Percentiles rank a stretch among this genome's conserved stretches.
Evolutionary conservation across 805 yeast species (phyloP).

Genomic region (Metschnikowia aberdeeniae): DNA sequence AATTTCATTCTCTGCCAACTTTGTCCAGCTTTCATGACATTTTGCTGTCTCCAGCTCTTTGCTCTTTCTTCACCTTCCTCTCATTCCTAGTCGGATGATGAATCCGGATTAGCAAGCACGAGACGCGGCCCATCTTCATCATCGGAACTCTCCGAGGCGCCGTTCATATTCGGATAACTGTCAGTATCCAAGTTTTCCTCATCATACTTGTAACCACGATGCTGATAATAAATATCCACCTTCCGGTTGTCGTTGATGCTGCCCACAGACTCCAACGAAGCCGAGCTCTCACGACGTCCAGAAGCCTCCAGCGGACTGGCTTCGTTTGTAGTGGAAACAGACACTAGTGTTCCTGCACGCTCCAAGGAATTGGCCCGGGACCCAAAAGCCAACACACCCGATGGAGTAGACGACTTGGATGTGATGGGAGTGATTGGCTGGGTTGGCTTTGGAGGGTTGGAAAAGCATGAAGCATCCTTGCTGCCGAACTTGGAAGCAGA

Average conservation of each 20-base stretch:
- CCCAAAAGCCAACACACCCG: conserved; percentile 9
- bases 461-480: not conserved
- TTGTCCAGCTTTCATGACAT: too few species aligned
- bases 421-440: conserved; percentile 11
- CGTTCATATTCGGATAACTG: conserved; percentile 8
- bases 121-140: conserved; percentile 41
- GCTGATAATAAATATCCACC: conserved; percentile 38
- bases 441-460: not conserved
- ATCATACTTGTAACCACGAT: conserved; percentile 32
- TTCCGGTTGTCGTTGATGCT: conserved; percentile 24
- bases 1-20: too few species aligned
- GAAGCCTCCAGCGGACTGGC: conserved; percentile 16
- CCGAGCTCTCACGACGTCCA: conserved; percentile 19
- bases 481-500: not conserved
- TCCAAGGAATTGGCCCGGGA: conserved; percentile 29
- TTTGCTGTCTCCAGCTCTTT: too few species aligned
- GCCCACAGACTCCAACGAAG: conserved; percentile 27
- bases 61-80: too few species aligned
- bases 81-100: conserved; percentile 29
- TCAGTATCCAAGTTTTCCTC: conserved; percentile 20
- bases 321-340: conserved; percentile 16
- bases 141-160: conserved; percentile 14
- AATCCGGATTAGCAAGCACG: conserved; percentile 57
- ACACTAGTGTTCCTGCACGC: conserved; percentile 29
- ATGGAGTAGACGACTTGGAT: conserved; percentile 13